Evolutionary conservation across 441 rosid species (phyloP), one percentile per base, ranked within the genome.

Genomic region (Euphorbia celastroides): DNA sequence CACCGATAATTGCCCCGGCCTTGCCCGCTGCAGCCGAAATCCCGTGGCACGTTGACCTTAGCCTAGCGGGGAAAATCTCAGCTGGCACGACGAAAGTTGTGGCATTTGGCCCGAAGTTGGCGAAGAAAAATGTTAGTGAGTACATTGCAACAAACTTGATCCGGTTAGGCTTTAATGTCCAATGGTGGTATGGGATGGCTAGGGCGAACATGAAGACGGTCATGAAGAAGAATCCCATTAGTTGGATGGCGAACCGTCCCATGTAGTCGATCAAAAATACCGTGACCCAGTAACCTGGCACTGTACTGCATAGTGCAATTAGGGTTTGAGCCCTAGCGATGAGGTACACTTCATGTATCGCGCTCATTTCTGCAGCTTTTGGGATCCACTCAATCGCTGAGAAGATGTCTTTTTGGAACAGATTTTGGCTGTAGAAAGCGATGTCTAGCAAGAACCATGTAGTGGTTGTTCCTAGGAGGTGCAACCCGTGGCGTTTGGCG

Each of bases 141-240:
- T 90, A 90, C 34, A 90, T 62, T 0, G 60, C 62, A 55, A 90
- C 91, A 28, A 90, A 90, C 31, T 93, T 93, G 10, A 85, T 85
- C 48, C 84, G 69, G 83, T 86, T 80, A 0, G 83, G 85, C 76
- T 79, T 86, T 38, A 80, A 87, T 5, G 85, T 85, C 97, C 95
- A 86, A 70, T 85, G 88, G 32, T 86, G 10, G 64, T 90, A 86
- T 26, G 95, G 97, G 60, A 88, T 80, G 5, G 95, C 92, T 31
- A 90, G 66, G 1, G 90, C 92, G 61, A 90, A 88, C 92, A 90
- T 88, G 41, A 90, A 90, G 16, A 85, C 89, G 0, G 95, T 90
- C 97, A 90, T 90, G 87, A 90, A 86, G 86, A 85, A 80, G 85
- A 90, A 90, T 11, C 97, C 95, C 87, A 88, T 88, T 82, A 90